phyloP scores from a whole-genome alignment of 2,329 filamentous ascomycete genomes.

The Sporothrix euskadiensis region DNA sequence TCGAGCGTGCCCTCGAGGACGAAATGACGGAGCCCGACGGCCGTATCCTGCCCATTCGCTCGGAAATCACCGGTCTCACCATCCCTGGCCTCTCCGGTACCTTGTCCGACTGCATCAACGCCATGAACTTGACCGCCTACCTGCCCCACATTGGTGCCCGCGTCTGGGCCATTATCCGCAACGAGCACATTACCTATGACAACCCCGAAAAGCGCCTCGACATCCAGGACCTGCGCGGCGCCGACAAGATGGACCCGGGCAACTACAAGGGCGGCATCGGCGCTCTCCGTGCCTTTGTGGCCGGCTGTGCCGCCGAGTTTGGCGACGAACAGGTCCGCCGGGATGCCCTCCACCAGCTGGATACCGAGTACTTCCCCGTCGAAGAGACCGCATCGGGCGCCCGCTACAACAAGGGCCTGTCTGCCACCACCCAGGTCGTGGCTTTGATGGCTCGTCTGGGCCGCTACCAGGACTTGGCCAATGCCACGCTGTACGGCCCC shows the following conservation, averaged over 20 bases:
- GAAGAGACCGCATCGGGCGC: not conserved
- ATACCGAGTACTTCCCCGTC: not conserved
- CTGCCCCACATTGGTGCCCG: not conserved
- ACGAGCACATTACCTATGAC: conserved; percentile 2
- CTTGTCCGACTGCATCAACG: not conserved
- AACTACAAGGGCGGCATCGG: not conserved
- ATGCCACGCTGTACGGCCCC: not conserved
- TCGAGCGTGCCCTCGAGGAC: not conserved
- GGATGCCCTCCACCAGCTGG: not conserved
- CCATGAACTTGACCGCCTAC: not conserved
- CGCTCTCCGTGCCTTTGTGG: not conserved
- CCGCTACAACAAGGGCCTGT: not conserved
- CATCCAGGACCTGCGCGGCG: not conserved
- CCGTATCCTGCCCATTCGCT: not conserved
- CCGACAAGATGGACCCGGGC: conserved; percentile 9
- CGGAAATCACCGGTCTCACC: not conserved
- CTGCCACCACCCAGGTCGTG: not conserved
- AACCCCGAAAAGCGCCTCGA: not conserved
- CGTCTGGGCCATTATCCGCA: conserved; percentile 3
- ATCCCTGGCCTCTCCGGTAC: not conserved
- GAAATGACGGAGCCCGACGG: not conserved
- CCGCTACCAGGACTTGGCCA: not conserved
- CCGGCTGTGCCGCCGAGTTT: not conserved
- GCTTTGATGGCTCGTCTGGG: not conserved
- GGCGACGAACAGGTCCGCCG: not conserved